Percentiles rank a stretch among this genome's conserved stretches.
Evolutionary conservation across 179 eudicot species (phyloP).

Genomic region (Carnegiea gigantea): DNA sequence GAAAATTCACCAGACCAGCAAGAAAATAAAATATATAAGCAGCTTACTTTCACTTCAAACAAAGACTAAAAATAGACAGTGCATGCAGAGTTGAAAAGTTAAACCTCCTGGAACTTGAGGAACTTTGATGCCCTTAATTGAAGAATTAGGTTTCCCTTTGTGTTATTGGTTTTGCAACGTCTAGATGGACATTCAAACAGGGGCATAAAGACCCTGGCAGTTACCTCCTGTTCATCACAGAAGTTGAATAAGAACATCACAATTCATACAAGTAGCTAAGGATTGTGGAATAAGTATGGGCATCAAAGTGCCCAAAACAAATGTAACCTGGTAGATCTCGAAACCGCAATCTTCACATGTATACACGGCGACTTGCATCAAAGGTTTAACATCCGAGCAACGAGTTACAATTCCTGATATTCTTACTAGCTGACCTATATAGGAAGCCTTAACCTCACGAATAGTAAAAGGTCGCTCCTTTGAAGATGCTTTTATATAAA

Average conservation of each 20-base stretch:
- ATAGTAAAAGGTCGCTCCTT: constrained; percentile 88
- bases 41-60: not conserved
- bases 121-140: constrained; percentile 97
- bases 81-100: not conserved
- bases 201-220: constrained; percentile 97
- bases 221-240: constrained; percentile 67
- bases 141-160: constrained; percentile 91
- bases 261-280: not conserved
- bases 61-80: not conserved
- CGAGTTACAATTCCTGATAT: constrained; percentile 96
- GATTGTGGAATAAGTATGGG: not conserved
- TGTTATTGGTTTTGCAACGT: constrained; percentile 62
- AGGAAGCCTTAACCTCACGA: constrained; percentile 90
- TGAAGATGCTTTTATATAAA: constrained; percentile 79
- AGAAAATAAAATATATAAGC: not conserved
- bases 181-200: constrained; percentile 88
- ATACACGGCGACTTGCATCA: constrained; percentile 98
- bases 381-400: constrained; percentile 95
- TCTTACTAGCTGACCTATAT: constrained; percentile 91
- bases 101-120: constrained; percentile 94
- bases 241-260: constrained; percentile 1
- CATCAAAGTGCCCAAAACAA: not conserved
- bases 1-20: not conserved
- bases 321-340: constrained; percentile 88
- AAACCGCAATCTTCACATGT: constrained; percentile 98